Conservation (phyloP, 2,329 filamentous ascomycete species). For the Aspergillus pseudoglaucus region DNA sequence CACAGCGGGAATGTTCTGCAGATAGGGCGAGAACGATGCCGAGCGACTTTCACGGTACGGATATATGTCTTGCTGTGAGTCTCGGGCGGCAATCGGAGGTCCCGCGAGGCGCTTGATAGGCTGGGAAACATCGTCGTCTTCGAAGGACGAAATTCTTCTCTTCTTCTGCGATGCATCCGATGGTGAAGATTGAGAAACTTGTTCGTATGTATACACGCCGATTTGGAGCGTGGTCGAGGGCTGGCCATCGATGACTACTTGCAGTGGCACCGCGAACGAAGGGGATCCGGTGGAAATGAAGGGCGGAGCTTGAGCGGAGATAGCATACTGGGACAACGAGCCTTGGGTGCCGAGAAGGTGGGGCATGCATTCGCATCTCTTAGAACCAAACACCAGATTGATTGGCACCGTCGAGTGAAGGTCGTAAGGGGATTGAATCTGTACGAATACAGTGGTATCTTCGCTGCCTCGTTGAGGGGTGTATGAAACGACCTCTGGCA, state of each 20-base stretch:
- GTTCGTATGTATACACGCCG: slow-evolving; percentile 57
- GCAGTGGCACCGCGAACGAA: slow-evolving; percentile 52
- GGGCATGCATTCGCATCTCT: slow-evolving; percentile 62
- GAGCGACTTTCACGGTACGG: slow-evolving; percentile 50
- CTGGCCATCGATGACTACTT: slow-evolving; percentile 54
- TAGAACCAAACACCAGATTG: slow-evolving; percentile 70
- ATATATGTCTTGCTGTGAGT: slow-evolving; percentile 43
- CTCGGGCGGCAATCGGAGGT: slow-evolving; percentile 44
- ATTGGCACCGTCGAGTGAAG: slow-evolving; percentile 56
- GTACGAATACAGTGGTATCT: slow-evolving; percentile 66
- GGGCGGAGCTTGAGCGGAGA: slow-evolving; percentile 66
- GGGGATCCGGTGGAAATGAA: slow-evolving; percentile 52
- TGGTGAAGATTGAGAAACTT: slow-evolving; percentile 35
- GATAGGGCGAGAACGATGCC: slow-evolving; percentile 44
- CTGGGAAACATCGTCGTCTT: slow-evolving; percentile 41
- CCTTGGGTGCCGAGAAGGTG: slow-evolving; percentile 54
- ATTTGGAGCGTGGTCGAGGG: slow-evolving; percentile 48
- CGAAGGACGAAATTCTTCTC: slow-evolving; percentile 46
- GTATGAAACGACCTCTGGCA: slow-evolving; percentile 62
- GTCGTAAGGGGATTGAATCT: slow-evolving; percentile 70
- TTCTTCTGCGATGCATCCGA: slow-evolving; percentile 48
- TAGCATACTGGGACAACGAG: slow-evolving; percentile 61
- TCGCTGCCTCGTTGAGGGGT: slow-evolving; percentile 61
- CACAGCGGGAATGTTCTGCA: slow-evolving; percentile 43
- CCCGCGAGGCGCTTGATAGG: slow-evolving; percentile 43